Evolutionary conservation across 805 yeast genomes (phyloP), one percentile per base, ranked within the genome.

Genomic region (Clavispora asparagi): DNA sequence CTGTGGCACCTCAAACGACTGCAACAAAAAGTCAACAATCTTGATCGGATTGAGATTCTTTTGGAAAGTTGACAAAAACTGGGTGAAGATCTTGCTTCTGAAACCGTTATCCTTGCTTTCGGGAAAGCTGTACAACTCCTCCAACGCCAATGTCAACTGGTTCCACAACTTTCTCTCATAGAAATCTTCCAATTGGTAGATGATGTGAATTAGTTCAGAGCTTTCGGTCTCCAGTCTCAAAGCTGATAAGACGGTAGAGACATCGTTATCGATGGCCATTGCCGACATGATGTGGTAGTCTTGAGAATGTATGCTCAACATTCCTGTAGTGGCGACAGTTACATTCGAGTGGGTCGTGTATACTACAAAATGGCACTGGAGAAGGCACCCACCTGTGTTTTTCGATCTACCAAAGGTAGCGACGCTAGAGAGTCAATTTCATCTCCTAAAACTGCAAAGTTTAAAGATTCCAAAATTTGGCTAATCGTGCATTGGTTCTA

Each of bases 121-220:
- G 8, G 79, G 74, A 46, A 74, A 71, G 38, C 70, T 70, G 68
- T 80, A 92, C 60, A 91, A 78, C 51, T 75, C 76, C 31, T 70
- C 71, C 47, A 94, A 71, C 7, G 79, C 67, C 50, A 79, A 78
- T 2, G 97, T 87, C 61, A 94, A 77, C 71, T 94, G 98, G 69
- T 85, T 95, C 97, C 97, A 94, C 62, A 92, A 77, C 65, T 89
- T 90, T 56, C 96, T 76, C 60, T 90, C 96, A 68, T 88, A 86
- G 47, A 74, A 73, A 57, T 89, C 96, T 60, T 91, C 97, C 61
- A 92, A 77, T 44, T 79, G 77, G 60, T 79, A 83, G 56, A 85
- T 77, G 7, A 74, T 63, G 27, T 81, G 78, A 9, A 81, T 71
- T 43, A 90, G 71, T 35, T 83, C 88, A 3, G 78, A 70, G 12